A percentile compares a stretch with the other conserved stretches of the same genome.
Conservation (phyloP, 2,329 filamentous ascomycete genomes). For the Venturia nashicola region DNA sequence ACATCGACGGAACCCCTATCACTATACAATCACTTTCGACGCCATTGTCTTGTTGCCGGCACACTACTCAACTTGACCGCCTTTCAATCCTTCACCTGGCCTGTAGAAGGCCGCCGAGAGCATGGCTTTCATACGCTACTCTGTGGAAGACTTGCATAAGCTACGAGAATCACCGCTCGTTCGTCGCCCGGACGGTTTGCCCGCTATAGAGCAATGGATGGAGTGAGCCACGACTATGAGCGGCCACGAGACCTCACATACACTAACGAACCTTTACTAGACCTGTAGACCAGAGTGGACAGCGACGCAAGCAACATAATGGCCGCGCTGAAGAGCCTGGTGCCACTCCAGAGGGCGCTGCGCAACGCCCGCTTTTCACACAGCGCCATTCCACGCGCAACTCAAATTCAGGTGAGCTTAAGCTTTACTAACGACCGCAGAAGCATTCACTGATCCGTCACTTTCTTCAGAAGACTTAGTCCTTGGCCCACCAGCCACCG, state of each 20-base stretch:
- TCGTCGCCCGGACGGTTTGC: conserved; percentile 64
- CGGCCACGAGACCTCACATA: background rate
- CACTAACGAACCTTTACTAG: background rate
- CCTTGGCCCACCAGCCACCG: conserved; percentile 71
- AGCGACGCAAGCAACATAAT: conserved; percentile 8
- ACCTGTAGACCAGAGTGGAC: conserved; percentile 2
- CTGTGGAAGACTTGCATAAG: conserved; percentile 60
- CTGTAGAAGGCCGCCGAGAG: background rate
- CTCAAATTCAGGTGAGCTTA: conserved; percentile 2
- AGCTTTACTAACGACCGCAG: background rate
- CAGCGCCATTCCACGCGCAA: conserved; percentile 7
- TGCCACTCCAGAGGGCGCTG: background rate
- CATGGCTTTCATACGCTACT: conserved; percentile 41
- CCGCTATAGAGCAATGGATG: conserved; percentile 91
- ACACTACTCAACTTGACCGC: background rate
- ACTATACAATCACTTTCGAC: background rate
- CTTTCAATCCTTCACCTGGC: background rate
- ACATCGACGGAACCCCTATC: background rate
- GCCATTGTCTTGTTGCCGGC: background rate
- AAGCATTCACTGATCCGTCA: background rate
- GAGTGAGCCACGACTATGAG: conserved; percentile 47
- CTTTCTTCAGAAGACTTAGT: conserved; percentile 39
- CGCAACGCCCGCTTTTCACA: conserved; percentile 4
- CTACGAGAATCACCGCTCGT: conserved; percentile 76
- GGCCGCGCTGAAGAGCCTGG: conserved; percentile 4